Evolutionary conservation across 2,329 filamentous ascomycete species (phyloP), one percentile per base, ranked within the genome.

Genomic region (Colletotrichum lentis): DNA sequence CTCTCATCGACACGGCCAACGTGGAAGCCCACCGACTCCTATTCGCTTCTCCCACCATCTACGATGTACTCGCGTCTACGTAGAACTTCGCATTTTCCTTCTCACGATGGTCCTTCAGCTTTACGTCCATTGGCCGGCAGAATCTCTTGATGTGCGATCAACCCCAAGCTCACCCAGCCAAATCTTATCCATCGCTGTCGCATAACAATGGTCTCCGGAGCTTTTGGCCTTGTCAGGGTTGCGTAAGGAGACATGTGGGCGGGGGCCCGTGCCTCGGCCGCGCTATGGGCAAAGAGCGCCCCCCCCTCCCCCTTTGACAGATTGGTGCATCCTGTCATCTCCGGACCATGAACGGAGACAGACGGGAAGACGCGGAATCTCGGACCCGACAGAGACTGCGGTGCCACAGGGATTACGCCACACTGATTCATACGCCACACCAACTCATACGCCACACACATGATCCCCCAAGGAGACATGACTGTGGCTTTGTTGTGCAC

Each of bases 1-100:
- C 24, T 31, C 41, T 39, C 31, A 65, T 65, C 66, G 62, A 20
- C 16, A 35, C 56, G 20, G 20, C 44, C n/a, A 69, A 65, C 66
- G 62, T 69, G 62, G 50, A 18, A 1, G 39, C 49, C 16, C 18
- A 11, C 37, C 37, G 43, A 12, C 3, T 66, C 50, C 39, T 20
- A 69, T 69, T 65, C 62, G 62, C 16, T 11, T 27, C 39, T 54
- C 31, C 18, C 27, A 8, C 8, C 20, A 24, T 20, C 27, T 46
- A 37, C 35, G n/a, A n/a, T n/a, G n/a, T n/a, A n/a, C n/a, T 31
- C 20, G 20, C 22, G 54, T 20, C 39, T 14, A 16, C n/a, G n/a
- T n/a, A n/a, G n/a, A 49, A 37, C 3, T 43, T 64, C 37, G 27
- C n/a, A 46, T 43, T 22, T 10, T n/a, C 44, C 37, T 37, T 46